A percentile compares a stretch with the other conserved stretches of the same genome.
phyloP scores from a whole-genome alignment of 2,329 filamentous ascomycete species.

The Fusarium gaditjirri region DNA sequence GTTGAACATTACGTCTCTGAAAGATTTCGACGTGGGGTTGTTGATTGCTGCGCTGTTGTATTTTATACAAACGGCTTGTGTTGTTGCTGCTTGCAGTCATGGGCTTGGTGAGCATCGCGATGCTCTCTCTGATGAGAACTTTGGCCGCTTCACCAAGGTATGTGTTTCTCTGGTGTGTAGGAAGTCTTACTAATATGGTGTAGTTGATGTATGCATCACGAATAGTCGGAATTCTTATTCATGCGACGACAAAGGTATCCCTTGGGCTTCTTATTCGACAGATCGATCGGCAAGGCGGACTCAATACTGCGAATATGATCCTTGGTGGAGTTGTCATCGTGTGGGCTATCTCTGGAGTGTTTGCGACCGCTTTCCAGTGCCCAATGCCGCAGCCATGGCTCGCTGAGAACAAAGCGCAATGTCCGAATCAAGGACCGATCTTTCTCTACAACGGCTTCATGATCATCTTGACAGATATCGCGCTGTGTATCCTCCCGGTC shows the following conservation, averaged over 20 bases:
- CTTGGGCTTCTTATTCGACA: constrained; percentile 40
- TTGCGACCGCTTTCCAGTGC: constrained; percentile 32
- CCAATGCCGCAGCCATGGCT: constrained; percentile 35
- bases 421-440: constrained; percentile 18
- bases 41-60: constrained; percentile 20
- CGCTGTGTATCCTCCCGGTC: constrained; percentile 29
- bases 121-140: neutral
- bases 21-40: constrained; percentile 32
- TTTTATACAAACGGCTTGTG: constrained; percentile 34
- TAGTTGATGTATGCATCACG: constrained; percentile 38
- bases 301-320: constrained; percentile 28
- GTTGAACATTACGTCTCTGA: constrained; percentile 39
- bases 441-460: constrained; percentile 34
- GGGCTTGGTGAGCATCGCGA: constrained; percentile 29
- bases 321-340: constrained; percentile 12
- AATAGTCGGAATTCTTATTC: constrained; percentile 32
- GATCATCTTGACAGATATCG: constrained; percentile 29
- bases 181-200: neutral
- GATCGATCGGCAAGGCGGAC: constrained; percentile 26
- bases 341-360: constrained; percentile 26
- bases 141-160: constrained; percentile 34
- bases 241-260: constrained; percentile 35
- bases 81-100: constrained; percentile 29
- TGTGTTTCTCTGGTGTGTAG: fast-evolving
- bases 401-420: constrained; percentile 2